A percentile compares a stretch with the other conserved stretches of the same genome.
phyloP scores from a whole-genome alignment of 768 basidiomycete genomes.

The Lactarius evosmus region DNA sequence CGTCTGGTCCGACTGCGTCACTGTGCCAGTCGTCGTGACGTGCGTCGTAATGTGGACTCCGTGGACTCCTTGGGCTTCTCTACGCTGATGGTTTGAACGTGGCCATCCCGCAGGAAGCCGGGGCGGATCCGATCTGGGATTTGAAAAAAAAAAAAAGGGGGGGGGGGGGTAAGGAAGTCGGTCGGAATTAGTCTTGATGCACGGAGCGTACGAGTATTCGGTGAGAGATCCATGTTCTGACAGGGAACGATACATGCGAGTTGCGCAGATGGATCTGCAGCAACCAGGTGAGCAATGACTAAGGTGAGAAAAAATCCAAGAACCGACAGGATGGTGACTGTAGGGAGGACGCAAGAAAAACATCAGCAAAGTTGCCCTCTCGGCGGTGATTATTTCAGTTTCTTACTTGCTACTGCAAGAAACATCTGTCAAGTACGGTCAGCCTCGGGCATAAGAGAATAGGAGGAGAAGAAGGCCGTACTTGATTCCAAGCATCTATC shows the following conservation, averaged over 20 bases:
- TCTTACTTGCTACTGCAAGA: neutral
- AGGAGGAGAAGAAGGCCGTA: neutral
- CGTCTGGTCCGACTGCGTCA: neutral
- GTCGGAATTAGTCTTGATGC: neutral
- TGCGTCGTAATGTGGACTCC: too few species aligned
- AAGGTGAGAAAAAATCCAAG: too few species aligned
- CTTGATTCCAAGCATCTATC: constrained; percentile 16
- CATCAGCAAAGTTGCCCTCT: neutral
- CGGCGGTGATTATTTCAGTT: neutral
- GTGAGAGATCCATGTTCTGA: constrained; percentile 9
- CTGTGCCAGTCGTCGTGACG: neutral
- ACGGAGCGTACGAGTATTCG: constrained; percentile 15
- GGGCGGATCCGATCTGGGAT: neutral
- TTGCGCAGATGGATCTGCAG: constrained; percentile 10
- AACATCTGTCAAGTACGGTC: constrained; percentile 11
- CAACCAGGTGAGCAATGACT: neutral
- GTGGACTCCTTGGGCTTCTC: neutral
- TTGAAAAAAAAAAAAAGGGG: neutral
- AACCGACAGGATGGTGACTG: neutral
- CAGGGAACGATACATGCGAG: constrained; percentile 19
- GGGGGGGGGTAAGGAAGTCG: too few species aligned
- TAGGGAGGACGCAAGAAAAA: neutral
- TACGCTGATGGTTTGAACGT: neutral
- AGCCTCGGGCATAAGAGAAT: neutral
- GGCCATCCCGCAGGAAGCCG: too few species aligned